These are phyloP conservation scores for Peltaster fructicola DNA, from an alignment of 2,329 filamentous ascomycete genomes.

Conservation along the genomic window DNA sequence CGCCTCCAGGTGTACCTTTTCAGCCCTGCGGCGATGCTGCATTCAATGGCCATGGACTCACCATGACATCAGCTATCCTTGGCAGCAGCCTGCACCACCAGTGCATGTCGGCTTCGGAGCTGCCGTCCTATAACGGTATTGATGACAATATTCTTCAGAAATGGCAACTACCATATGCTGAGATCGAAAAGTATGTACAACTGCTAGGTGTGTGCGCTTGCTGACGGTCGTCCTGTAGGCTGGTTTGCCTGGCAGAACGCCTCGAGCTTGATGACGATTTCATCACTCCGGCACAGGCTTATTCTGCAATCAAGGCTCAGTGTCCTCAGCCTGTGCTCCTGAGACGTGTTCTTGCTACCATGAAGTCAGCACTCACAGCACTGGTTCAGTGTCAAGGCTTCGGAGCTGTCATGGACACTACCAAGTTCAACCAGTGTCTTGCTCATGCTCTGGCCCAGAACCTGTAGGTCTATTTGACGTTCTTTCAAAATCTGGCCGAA, in stretches of 20 bases:
- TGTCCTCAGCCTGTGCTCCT: slow-evolving; percentile 6
- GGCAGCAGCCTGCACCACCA: too few relatives aligned
- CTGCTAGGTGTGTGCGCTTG: not conserved
- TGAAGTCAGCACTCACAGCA: slow-evolving; percentile 7
- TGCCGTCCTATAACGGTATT: too few relatives aligned
- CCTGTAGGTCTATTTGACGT: too few relatives aligned
- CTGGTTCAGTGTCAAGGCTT: slow-evolving; percentile 8
- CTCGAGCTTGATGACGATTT: slow-evolving; percentile 9
- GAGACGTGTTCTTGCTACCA: slow-evolving; percentile 6
- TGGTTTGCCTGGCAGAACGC: slow-evolving; percentile 8
- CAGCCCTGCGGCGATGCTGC: slow-evolving; percentile 2
- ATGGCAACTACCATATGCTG: slow-evolving; percentile 11
- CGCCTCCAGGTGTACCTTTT: not conserved
- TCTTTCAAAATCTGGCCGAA: too few relatives aligned
- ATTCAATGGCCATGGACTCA: slow-evolving; percentile 8
- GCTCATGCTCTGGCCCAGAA: too few relatives aligned
- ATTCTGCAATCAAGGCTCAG: slow-evolving; percentile 6
- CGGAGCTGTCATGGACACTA: slow-evolving; percentile 9
- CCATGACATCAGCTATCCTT: slow-evolving; percentile 7
- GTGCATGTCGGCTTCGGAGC: too few relatives aligned
- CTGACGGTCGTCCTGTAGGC: slow-evolving; percentile 4
- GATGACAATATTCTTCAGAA: too few relatives aligned
- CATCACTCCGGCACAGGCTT: slow-evolving; percentile 11
- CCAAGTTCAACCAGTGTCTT: too few relatives aligned
- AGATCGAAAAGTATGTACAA: slow-evolving; percentile 11